Conservation (phyloP, 805 yeast species). For the Candida pseudofarinosa region DNA sequence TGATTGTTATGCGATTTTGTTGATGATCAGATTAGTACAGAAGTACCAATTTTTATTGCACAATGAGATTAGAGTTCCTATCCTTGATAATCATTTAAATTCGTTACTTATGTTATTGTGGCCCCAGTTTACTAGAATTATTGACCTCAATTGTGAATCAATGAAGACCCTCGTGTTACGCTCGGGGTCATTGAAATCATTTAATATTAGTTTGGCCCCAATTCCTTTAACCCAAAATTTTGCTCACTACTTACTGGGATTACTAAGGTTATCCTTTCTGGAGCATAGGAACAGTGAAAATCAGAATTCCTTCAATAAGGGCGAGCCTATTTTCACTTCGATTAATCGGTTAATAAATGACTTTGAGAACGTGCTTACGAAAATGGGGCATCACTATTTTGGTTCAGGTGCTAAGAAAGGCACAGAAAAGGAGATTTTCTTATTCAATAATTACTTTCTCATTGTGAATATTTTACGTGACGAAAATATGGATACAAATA, state of each 20-base stretch:
- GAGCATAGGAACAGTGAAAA: slow-evolving; percentile 16
- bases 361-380: slow-evolving; percentile 74
- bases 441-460: slow-evolving; percentile 68
- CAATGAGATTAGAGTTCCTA: slow-evolving; percentile 61
- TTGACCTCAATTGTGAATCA: slow-evolving; percentile 74
- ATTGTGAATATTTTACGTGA: slow-evolving; percentile 52
- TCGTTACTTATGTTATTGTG: slow-evolving; percentile 65
- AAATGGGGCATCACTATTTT: slow-evolving; percentile 48
- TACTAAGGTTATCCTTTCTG: slow-evolving; percentile 49
- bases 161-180: slow-evolving; percentile 50
- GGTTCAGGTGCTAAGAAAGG: slow-evolving; percentile 30
- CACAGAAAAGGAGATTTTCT: slow-evolving; percentile 59
- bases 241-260: slow-evolving; percentile 65
- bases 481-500: slow-evolving; percentile 22
- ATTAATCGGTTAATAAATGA: slow-evolving; percentile 70
- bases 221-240: slow-evolving; percentile 72
- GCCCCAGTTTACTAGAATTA: slow-evolving; percentile 78
- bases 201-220: slow-evolving; percentile 35
- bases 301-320: slow-evolving; percentile 14
- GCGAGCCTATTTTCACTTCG: slow-evolving; percentile 73
- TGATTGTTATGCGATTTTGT: slow-evolving; percentile 76
- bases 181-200: slow-evolving; percentile 8
- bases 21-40: slow-evolving; percentile 70
- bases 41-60: slow-evolving; percentile 62
- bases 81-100: slow-evolving; percentile 65